Conservation (phyloP, 163 green algal genomes). For the Chlamydomonas reinhardtii region DNA sequence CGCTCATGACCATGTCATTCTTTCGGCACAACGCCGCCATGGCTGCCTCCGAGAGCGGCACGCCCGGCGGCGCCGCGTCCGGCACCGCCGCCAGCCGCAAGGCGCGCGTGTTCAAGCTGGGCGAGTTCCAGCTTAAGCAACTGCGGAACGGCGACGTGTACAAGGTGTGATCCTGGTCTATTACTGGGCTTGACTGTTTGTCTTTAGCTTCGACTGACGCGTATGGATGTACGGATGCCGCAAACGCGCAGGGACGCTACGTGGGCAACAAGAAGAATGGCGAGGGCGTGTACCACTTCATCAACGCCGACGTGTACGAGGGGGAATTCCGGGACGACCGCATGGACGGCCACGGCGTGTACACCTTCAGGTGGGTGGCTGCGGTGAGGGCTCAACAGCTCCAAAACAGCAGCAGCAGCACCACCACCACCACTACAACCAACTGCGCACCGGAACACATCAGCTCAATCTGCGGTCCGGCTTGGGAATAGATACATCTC, state of each 20-base stretch:
- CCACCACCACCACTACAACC: no score
- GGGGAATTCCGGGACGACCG: constrained; percentile 78
- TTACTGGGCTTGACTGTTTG: no score
- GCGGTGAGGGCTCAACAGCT: no score
- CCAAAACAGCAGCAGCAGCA: no score
- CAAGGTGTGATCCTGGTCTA: constrained; percentile 73
- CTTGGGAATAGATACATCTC: no score
- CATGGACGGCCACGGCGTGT: constrained; percentile 81
- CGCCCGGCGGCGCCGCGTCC: no score
- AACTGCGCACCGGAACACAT: no score
- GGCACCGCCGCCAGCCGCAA: constrained; percentile 26
- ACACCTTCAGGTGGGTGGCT: constrained; percentile 73
- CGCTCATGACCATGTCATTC: constrained; percentile 4
- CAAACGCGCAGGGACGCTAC: constrained; percentile 62
- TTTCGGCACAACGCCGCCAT: constrained; percentile 19
- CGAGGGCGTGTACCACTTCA: constrained; percentile 79
- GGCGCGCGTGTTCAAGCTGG: constrained; percentile 61
- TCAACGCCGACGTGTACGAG: constrained; percentile 82
- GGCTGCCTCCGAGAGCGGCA: no score
- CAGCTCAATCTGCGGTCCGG: no score
- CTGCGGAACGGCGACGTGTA: constrained; percentile 80
- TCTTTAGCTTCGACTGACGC: no score
- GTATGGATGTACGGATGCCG: no score
- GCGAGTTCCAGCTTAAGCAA: constrained; percentile 71
- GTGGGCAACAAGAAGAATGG: constrained; percentile 70